These are phyloP conservation scores for Ganoderma meredithae DNA, from an alignment of 1,284 basidiomycete species.

Conservation along the genomic window DNA sequence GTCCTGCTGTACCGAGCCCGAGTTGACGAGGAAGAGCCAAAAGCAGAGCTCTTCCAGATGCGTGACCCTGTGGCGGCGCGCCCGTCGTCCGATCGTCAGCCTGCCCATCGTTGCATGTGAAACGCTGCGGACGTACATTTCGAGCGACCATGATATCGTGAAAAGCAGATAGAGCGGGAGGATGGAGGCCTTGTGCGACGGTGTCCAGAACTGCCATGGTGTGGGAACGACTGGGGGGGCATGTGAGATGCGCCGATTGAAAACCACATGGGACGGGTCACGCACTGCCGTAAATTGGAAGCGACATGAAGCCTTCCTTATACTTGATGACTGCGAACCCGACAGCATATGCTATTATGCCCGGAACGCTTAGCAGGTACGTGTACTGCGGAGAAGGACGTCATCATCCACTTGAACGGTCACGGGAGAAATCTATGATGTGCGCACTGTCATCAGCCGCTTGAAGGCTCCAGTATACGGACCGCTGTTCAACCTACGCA, in stretches of 20 bases:
- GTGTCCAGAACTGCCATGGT: conserved; percentile 65
- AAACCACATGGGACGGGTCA: conserved; percentile 13
- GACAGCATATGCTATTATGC: conserved; percentile 62
- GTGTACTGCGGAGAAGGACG: conserved; percentile 60
- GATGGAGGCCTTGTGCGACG: conserved; percentile 53
- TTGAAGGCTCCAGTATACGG: conserved; percentile 76
- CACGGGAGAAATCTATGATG: background rate
- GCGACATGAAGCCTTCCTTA: conserved; percentile 60
- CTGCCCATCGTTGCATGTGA: background rate
- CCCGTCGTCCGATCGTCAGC: background rate
- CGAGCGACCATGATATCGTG: conserved; percentile 71
- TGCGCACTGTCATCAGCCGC: conserved; percentile 75
- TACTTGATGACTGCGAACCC: conserved; percentile 78
- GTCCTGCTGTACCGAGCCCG: conserved; percentile 63
- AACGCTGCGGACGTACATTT: conserved; percentile 60
- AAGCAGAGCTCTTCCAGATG: conserved; percentile 86
- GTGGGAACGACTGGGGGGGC: conserved; percentile 62
- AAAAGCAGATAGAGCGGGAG: conserved; percentile 70
- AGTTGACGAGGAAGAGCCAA: conserved; percentile 80
- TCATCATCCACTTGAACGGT: background rate
- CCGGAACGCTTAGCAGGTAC: conserved; percentile 69
- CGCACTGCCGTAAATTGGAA: conserved; percentile 61
- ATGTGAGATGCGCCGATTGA: background rate
- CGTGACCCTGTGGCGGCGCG: conserved; percentile 64
- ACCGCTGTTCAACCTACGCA: conserved; percentile 69